Percentiles rank a stretch among this genome's conserved stretches.
These are phyloP conservation scores for Petunia secreta DNA, from an alignment of 257 asterid species.

Conservation along the genomic window DNA sequence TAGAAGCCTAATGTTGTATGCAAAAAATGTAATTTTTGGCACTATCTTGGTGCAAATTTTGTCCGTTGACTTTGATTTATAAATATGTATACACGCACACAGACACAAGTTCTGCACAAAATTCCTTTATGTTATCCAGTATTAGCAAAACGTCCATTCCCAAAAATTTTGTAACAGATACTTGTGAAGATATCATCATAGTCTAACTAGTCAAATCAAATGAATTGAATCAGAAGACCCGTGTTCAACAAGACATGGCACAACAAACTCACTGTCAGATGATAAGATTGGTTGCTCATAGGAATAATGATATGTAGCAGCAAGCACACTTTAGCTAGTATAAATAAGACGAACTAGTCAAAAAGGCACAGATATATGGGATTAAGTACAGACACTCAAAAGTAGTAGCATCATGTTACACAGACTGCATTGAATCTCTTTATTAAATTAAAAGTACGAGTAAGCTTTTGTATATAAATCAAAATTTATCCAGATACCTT, in stretches of 20 bases:
- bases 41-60: neutral
- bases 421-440: neutral
- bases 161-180: neutral
- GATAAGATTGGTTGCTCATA: neutral
- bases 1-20: neutral
- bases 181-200: neutral
- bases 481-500: slow-evolving; percentile 47
- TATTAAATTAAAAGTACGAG: neutral
- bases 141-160: neutral
- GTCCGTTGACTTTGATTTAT: neutral
- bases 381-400: slow-evolving; percentile 13
- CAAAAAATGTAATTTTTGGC: neutral
- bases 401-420: neutral
- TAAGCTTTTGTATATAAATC: neutral
- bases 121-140: neutral
- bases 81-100: neutral
- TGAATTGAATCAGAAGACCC: neutral
- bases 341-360: neutral
- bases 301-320: neutral
- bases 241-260: neutral
- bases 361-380: neutral
- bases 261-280: slow-evolving; percentile 1
- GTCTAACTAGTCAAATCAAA: slow-evolving; percentile 3
- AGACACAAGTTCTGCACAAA: neutral
- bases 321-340: neutral